These are phyloP conservation scores for Perkinsela sp. DNA, from an alignment of 208 protist genomes.

Conservation along the genomic window DNA sequence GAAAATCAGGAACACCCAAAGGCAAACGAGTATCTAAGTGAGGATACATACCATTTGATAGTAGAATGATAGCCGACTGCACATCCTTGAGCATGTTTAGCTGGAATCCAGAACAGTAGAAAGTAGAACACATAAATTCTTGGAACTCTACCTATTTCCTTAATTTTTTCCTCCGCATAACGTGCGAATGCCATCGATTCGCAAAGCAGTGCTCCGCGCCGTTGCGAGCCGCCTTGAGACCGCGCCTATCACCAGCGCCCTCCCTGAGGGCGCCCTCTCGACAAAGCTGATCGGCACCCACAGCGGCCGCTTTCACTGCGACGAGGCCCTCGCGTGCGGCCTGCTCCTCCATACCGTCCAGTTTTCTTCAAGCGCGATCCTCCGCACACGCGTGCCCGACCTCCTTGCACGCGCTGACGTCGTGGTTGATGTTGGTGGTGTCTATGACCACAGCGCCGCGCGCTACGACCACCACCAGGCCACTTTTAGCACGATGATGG, in stretches of 20 bases:
- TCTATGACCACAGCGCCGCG: conserved; percentile 44
- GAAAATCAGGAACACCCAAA: too few relatives aligned
- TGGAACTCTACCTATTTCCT: too few relatives aligned
- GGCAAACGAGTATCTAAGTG: too few relatives aligned
- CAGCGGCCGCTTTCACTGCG: conserved; percentile 70
- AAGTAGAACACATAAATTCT: too few relatives aligned
- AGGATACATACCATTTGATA: too few relatives aligned
- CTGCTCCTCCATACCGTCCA: conserved; percentile 35
- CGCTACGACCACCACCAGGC: conserved; percentile 83
- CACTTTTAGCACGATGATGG: conserved; percentile 65
- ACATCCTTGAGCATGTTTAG: too few relatives aligned
- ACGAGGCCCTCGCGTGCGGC: conserved; percentile 73
- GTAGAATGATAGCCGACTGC: too few relatives aligned
- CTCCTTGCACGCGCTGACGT: conserved; percentile 33
- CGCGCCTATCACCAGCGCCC: not conserved
- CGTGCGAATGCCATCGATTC: not conserved
- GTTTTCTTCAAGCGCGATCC: conserved; percentile 19
- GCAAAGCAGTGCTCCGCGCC: not conserved
- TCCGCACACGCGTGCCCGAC: conserved; percentile 48
- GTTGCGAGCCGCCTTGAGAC: not conserved
- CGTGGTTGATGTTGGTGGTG: conserved; percentile 78
- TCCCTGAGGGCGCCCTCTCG: not conserved
- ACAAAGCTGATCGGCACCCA: conserved; percentile 62
- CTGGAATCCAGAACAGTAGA: too few relatives aligned
- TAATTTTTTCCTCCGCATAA: too few relatives aligned